Base-by-base conservation (phyloP, 1,284 basidiomycete species). In the Ganoderma meredithae region DNA sequence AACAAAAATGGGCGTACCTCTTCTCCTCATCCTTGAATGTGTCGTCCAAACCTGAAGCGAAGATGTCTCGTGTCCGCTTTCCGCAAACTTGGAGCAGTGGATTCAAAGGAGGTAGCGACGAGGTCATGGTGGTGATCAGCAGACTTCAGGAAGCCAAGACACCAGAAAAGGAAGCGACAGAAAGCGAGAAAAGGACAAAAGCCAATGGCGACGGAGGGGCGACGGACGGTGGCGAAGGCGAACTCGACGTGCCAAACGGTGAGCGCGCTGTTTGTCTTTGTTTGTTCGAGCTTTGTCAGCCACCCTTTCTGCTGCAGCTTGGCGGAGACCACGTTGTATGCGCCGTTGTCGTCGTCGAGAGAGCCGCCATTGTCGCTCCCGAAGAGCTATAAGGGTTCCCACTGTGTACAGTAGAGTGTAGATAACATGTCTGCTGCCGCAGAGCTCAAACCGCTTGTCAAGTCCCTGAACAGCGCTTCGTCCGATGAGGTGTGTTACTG, bases 401-500 rank as follows among this genome's bases (percentile, higher is more conserved):
- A 13, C 40, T 59, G 59, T 68, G 66, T 62, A 64, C 41, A 63
- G 67, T 64, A 68, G 49, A 56, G 36, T 36, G 33, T 40, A 41
- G 40, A 58, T 62, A 69, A 64, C 64, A 79, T 78, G 78, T 77
- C 77, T 12, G 71, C 69, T 49, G 81, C 80, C 44, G 81, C 82
- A 77, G 92, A 94, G 81, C 84, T 95, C 81, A 94, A 89, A 85
- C 89, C 88, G 79, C 87, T 92, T 80, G 91, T 92, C 66, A 94
- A 93, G 84, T 86, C 90, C 81, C 83, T 95, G 72, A 90, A 93
- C 81, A 85, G 80, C 76, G 83, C 89, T 71, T 81, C 86, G 70
- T 83, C 81, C 59, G 84, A 86, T 67, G 81, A 88, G 88, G 93
- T 93, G 82, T 79, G 90, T 76, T 56, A 58, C 22, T 65, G 70